Evolutionary conservation across 2,329 filamentous ascomycete genomes (phyloP).

Genomic region (Dichotomopilus funicola): DNA sequence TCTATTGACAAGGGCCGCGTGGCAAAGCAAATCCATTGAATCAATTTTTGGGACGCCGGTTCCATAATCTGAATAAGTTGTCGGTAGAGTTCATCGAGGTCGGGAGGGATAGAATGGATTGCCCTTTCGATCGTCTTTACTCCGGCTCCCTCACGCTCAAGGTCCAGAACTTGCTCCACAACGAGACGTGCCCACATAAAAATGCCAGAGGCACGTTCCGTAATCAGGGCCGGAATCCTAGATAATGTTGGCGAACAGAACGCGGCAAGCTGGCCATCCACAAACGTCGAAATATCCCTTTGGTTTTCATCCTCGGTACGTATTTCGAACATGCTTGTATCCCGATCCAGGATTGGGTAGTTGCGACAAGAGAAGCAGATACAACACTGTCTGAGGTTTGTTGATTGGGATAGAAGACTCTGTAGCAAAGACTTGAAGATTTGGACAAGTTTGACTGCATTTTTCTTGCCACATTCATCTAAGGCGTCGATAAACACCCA

Average conservation of each 20-base stretch:
- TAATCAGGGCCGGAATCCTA: slow-evolving; percentile 20
- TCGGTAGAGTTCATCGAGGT: slow-evolving; percentile 25
- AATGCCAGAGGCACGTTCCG: too few species aligned
- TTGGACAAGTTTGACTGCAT: slow-evolving; percentile 18
- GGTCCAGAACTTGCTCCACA: slow-evolving; percentile 14
- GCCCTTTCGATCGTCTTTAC: slow-evolving; percentile 19
- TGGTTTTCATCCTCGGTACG: slow-evolving; percentile 28
- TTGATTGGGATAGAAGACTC: slow-evolving; percentile 8
- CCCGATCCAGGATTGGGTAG: slow-evolving; percentile 25
- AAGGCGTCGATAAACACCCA: slow-evolving; percentile 32
- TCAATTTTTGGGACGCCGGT: slow-evolving; percentile 21
- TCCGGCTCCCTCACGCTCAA: slow-evolving; percentile 11
- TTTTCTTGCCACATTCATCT: slow-evolving; percentile 29
- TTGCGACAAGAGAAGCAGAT: slow-evolving; percentile 32
- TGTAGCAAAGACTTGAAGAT: slow-evolving; percentile 23
- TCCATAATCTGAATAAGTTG: slow-evolving; percentile 21
- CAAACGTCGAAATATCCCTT: slow-evolving; percentile 27
- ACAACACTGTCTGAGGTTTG: slow-evolving; percentile 6
- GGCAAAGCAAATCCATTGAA: slow-evolving; percentile 32
- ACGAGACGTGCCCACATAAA: slow-evolving; percentile 35
- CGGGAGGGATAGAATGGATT: slow-evolving; percentile 20
- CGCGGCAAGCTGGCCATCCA: slow-evolving; percentile 21
- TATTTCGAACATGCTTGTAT: slow-evolving; percentile 22
- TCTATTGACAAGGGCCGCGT: slow-evolving; percentile 20
- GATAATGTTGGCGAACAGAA: not conserved